phyloP scores from a whole-genome alignment of 768 basidiomycete genomes.

The Mycena floridula region DNA sequence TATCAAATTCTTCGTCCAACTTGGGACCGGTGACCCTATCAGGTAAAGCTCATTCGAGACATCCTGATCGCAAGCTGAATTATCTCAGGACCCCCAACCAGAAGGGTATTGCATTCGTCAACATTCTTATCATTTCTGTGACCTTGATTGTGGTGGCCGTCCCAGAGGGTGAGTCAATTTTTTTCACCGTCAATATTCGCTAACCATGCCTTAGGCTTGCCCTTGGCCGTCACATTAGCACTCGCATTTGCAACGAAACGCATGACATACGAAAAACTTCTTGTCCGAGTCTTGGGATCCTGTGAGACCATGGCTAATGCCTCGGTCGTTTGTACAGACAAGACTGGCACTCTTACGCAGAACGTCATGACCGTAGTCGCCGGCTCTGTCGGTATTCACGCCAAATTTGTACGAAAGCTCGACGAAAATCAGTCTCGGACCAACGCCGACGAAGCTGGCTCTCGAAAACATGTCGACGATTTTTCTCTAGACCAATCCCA shows the following conservation, averaged over 20 bases:
- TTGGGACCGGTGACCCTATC: slow-evolving; percentile 52
- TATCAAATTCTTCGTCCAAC: slow-evolving; percentile 92
- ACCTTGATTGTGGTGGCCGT: slow-evolving; percentile 87
- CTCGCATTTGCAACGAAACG: slow-evolving; percentile 96
- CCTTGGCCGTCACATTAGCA: slow-evolving; percentile 93
- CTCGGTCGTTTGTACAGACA: slow-evolving; percentile 92
- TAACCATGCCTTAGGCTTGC: slow-evolving; percentile 47
- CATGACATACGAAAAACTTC: slow-evolving; percentile 94
- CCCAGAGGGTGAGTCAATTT: slow-evolving; percentile 56
- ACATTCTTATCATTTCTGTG: slow-evolving; percentile 92
- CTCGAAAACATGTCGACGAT: slow-evolving; percentile 53
- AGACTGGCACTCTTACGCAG: slow-evolving; percentile 94
- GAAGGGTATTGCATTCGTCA: slow-evolving; percentile 87
- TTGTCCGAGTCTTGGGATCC: slow-evolving; percentile 92
- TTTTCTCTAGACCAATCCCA: slow-evolving; percentile 81
- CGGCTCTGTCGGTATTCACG: slow-evolving; percentile 89
- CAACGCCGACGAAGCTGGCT: slow-evolving; percentile 46
- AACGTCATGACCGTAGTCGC: slow-evolving; percentile 97
- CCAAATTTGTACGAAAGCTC: slow-evolving; percentile 84
- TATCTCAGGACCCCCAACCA: slow-evolving; percentile 67
- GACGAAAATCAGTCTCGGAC: slow-evolving; percentile 64
- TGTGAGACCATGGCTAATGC: slow-evolving; percentile 99
- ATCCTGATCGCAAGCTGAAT: neutral
- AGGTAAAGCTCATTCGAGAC: slow-evolving; percentile 33
- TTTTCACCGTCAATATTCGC: slow-evolving; percentile 1